Evolutionary conservation across 169 alveolate genomes (phyloP), one percentile per base, ranked within the genome.

Genomic region (Eimeria praecox): DNA sequence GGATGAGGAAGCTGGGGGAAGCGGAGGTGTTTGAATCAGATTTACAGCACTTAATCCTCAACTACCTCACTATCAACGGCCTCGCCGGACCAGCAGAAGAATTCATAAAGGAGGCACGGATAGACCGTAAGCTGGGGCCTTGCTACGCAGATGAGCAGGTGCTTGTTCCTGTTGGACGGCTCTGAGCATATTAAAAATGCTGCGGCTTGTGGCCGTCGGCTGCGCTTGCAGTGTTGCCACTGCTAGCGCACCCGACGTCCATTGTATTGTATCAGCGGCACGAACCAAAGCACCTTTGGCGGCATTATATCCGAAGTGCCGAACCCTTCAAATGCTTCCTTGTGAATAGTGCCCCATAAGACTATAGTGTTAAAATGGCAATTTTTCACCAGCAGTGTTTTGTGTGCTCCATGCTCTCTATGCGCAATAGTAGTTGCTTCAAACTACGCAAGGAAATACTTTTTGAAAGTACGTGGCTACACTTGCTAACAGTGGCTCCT

Each of bases 11-110:
- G 54, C 82, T 95, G 82, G 78, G 91, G 20, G 95, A 77, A 24
- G 95, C 64, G 27, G 95, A 95, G 66, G 80, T 95, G 77, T 95
- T 69, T 66, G 96, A 95, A 85, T 44, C 73, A 16, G 96, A 95
- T 59, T 27, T 95, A 75, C 96, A 95, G 62, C 94, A 78, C 86
- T 56, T 95, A 46, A 71, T 95, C 42, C 46, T 95, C 52, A 95
- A 95, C 46, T 95, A 59, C 35, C 92, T 95, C 66, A 77, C 96
- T 33, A 88, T 95, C 75, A 46, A 95, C 78, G 96, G 96, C 75
- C 92, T 77, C n/a, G 90, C 42, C 10, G 95, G 40, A 35, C 78
- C 96, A 2, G 96, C 96, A n/a, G 96, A 87, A 9, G 96, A 73
- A 38, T 87, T 95, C 87, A 33, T 66, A 24, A 69, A 44, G n/a